Conservation (phyloP, 805 yeast genomes). For the Starmerella lactis-condensi region DNA sequence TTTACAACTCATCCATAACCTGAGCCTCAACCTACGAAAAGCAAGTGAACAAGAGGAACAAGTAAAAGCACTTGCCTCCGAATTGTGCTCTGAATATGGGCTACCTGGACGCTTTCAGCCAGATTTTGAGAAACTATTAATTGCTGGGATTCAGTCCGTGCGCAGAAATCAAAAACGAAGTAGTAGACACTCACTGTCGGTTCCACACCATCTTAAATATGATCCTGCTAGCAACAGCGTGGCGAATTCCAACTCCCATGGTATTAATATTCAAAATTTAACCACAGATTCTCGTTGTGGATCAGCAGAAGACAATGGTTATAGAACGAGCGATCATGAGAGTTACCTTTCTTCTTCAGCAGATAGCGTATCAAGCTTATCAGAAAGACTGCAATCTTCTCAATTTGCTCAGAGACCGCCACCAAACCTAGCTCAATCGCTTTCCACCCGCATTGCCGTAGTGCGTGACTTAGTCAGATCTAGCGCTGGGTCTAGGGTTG, state of each 20-base stretch:
- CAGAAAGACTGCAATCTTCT: too few relatives aligned
- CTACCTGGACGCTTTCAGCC: constrained; percentile 37
- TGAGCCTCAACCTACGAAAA: constrained; percentile 43
- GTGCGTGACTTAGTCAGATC: constrained; percentile 9
- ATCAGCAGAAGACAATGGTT: too few relatives aligned
- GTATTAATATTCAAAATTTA: too few relatives aligned
- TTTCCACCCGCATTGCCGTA: constrained; percentile 8
- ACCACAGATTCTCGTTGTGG: too few relatives aligned
- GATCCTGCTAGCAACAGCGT: too few relatives aligned
- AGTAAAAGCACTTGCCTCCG: constrained; percentile 58
- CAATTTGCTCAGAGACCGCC: too few relatives aligned
- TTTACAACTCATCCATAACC: constrained; percentile 67
- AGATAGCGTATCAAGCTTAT: too few relatives aligned
- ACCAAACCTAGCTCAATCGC: constrained; percentile 6
- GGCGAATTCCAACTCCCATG: too few relatives aligned
- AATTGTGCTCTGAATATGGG: constrained; percentile 59
- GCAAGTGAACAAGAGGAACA: constrained; percentile 86
- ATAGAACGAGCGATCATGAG: too few relatives aligned
- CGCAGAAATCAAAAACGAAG: constrained; percentile 46
- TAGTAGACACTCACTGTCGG: constrained; percentile 7
- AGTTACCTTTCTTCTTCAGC: too few relatives aligned
- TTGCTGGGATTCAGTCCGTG: constrained; percentile 87
- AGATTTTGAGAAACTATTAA: constrained; percentile 76
- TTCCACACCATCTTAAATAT: too few relatives aligned
- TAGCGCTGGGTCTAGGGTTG: constrained; percentile 8